These are phyloP conservation scores for Quillaja saponaria DNA, from an alignment of 306 rosid species.

Conservation along the genomic window DNA sequence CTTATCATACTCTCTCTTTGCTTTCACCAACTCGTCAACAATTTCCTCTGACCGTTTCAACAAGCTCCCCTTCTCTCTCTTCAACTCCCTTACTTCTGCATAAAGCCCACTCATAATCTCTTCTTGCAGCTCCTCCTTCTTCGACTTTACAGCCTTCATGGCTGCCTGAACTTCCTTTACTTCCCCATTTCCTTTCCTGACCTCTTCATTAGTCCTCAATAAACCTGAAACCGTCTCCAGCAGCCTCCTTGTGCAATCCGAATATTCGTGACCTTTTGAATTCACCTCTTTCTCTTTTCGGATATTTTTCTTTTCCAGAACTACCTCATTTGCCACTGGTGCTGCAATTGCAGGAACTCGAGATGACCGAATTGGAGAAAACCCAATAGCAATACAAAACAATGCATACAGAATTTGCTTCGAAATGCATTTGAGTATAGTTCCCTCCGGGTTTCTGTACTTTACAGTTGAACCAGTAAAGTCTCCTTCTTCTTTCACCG, in stretches of 20 bases:
- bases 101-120: constrained; percentile 52
- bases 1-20: constrained; percentile 42
- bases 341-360: constrained; percentile 50
- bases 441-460: constrained; percentile 12
- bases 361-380: constrained; percentile 43
- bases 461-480: neutral
- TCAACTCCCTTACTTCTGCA: constrained; percentile 50
- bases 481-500: neutral
- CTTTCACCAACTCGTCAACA: constrained; percentile 39
- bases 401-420: constrained; percentile 43
- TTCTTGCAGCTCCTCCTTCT: constrained; percentile 50
- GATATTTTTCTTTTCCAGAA: constrained; percentile 20
- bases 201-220: constrained; percentile 53
- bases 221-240: constrained; percentile 51
- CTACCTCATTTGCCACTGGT: constrained; percentile 26
- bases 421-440: constrained; percentile 31
- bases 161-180: constrained; percentile 45
- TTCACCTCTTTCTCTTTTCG: constrained; percentile 32
- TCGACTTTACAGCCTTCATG: constrained; percentile 53
- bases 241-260: constrained; percentile 51
- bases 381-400: constrained; percentile 62
- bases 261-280: constrained; percentile 44
- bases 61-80: constrained; percentile 41
- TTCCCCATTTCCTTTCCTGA: constrained; percentile 51
- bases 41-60: constrained; percentile 45